Evolutionary conservation across 1,284 basidiomycete species (phyloP), one percentile per base, ranked within the genome.

Genomic region (Termitomyces sp.): DNA sequence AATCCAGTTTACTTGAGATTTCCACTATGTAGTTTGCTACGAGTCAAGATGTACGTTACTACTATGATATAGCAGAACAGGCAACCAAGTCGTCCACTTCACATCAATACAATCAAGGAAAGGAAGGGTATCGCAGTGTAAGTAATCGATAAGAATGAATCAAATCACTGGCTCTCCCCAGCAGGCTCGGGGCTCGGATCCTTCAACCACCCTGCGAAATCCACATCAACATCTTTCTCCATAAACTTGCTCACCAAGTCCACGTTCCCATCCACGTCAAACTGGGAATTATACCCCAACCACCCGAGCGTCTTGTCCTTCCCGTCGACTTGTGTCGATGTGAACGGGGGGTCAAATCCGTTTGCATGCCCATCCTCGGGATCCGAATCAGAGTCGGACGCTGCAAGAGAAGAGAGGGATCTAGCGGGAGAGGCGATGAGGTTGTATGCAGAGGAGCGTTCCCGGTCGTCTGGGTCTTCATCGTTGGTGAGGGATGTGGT

Each of bases 151-250:
- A 38, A 50, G 2, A 45, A 48, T 42, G 31, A 43, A 55, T 56
- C 34, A 54, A 43, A 55, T 56, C 34, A 54, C 38, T 57, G 60
- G 36, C 55, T 59, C 45, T 55, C 46, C 26, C 40, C 53, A 39
- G 15, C 38, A 28, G 40, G 53, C 30, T 59, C 59, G 21, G 38
- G 50, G 49, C 59, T 59, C 24, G 60, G 60, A 45, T 62, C 61
- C 44, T 46, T 60, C 51, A 63, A 62, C 65, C 59, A 65, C 26
- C 60, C 58, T 34, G 46, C 66, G 57, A 60, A 65, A 54, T 68
- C 65, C 13, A 69, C 58, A 61, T 70, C 65, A 8, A 69, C 58
- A 61, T 70, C 70, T 41, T 63, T 61, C 52, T 69, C 67, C 57
- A 72, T 62, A 52, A 70, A 64, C 54, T 65, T 67, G 45, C 61